phyloP scores from a whole-genome alignment of 2,329 filamentous ascomycete species.

The Colletotrichum sansevieriae region DNA sequence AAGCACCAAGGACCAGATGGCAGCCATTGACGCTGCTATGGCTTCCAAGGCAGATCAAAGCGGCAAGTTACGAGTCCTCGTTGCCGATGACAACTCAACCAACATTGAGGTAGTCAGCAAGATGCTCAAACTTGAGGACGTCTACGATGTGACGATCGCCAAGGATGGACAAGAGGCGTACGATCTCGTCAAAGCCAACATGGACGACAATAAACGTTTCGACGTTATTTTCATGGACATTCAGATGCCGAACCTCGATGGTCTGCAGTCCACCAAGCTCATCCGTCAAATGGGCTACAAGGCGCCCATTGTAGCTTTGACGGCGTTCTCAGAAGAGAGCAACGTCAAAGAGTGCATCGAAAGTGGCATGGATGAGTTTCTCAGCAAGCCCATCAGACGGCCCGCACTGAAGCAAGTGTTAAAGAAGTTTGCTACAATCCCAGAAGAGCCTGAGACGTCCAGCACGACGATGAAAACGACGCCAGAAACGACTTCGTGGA shows the following conservation, averaged over 20 bases:
- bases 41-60: conserved; percentile 68
- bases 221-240: conserved; percentile 97
- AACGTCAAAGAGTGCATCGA: conserved; percentile 90
- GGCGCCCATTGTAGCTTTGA: conserved; percentile 90
- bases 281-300: conserved; percentile 90
- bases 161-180: conserved; percentile 90
- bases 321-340: conserved; percentile 90
- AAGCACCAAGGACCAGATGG: conserved; percentile 70
- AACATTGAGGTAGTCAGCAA: conserved; percentile 71
- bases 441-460: conserved; percentile 72
- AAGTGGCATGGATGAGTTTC: conserved; percentile 92
- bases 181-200: conserved; percentile 85
- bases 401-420: conserved; percentile 88
- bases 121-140: conserved; percentile 80
- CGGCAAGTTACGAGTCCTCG: conserved; percentile 81
- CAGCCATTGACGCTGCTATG: conserved; percentile 74
- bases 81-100: conserved; percentile 78
- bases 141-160: conserved; percentile 90
- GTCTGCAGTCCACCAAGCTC: conserved; percentile 85
- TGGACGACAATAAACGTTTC: conserved; percentile 79
- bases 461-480: conserved; percentile 52
- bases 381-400: conserved; percentile 82
- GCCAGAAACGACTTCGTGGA: conserved; percentile 44
- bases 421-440: conserved; percentile 85
- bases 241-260: conserved; percentile 94